A percentile compares a stretch with the other conserved stretches of the same genome.
Conservation (phyloP, 352 stramenopile species). For the Globisporangium ultimum region DNA sequence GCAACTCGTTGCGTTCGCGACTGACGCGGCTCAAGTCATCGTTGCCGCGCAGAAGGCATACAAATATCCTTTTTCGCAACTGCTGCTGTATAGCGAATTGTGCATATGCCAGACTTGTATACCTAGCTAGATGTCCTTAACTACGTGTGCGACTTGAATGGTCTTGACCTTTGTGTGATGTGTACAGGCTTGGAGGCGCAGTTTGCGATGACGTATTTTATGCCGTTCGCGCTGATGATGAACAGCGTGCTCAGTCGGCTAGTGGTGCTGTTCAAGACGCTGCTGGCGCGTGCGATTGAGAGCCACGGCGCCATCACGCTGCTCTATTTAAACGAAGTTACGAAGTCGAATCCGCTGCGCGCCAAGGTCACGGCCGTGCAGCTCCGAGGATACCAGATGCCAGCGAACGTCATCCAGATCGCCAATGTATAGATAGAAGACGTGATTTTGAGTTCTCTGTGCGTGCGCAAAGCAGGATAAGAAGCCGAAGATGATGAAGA, state of each 20-base stretch:
- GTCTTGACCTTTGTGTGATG: background rate
- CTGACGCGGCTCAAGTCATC: conserved; percentile 32
- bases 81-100: background rate
- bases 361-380: conserved; percentile 69
- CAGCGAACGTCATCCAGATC: conserved; percentile 37
- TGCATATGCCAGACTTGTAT: background rate
- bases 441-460: no score
- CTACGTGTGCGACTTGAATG: background rate
- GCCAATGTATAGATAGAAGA: conserved; percentile 54
- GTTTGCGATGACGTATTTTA: conserved; percentile 87
- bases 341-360: conserved; percentile 77
- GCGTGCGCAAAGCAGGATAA: no score
- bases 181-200: conserved; percentile 50
- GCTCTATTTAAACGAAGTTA: conserved; percentile 77
- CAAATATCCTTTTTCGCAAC: conserved; percentile 31
- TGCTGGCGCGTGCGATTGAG: conserved; percentile 62
- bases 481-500: no score
- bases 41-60: conserved; percentile 71
- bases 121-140: conserved; percentile 8
- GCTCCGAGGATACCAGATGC: conserved; percentile 62
- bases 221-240: conserved; percentile 77
- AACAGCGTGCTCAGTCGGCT: conserved; percentile 75
- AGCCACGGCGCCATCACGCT: conserved; percentile 63
- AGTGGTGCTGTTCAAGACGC: conserved; percentile 49
- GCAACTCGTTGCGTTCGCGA: conserved; percentile 31